A percentile compares a stretch with the other conserved stretches of the same genome.
Conservation (phyloP, 805 yeast species). For the Kodamaea kaohsiungensis region DNA sequence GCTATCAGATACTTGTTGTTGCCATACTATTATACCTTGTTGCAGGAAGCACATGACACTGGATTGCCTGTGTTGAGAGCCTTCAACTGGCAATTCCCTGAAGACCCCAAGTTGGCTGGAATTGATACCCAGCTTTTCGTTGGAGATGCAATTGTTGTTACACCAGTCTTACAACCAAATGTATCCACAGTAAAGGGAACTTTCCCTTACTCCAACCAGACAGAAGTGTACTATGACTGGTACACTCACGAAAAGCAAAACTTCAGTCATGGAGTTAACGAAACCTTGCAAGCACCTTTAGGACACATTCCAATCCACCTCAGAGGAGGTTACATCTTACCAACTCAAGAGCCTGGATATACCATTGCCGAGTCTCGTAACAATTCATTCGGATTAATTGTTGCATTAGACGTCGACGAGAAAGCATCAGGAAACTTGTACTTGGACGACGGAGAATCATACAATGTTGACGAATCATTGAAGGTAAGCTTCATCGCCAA, state of each 20-base stretch:
- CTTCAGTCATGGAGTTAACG: slow-evolving; percentile 20
- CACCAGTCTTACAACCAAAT: slow-evolving; percentile 27
- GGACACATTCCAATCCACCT: slow-evolving; percentile 27
- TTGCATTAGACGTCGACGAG: slow-evolving; percentile 20
- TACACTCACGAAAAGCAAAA: slow-evolving; percentile 19
- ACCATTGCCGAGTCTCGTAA: slow-evolving; percentile 23
- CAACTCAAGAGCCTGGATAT: slow-evolving; percentile 25
- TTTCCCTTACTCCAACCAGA: slow-evolving; percentile 21
- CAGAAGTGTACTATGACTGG: slow-evolving; percentile 28
- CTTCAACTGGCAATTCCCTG: slow-evolving; percentile 24
- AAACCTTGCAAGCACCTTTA: slow-evolving; percentile 24
- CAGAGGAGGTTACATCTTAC: slow-evolving; percentile 24
- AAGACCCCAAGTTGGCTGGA: slow-evolving; percentile 16
- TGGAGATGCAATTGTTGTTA: slow-evolving; percentile 25
- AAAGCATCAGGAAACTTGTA: slow-evolving; percentile 22
- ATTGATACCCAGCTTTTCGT: slow-evolving; percentile 26
- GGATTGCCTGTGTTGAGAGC: slow-evolving; percentile 26
- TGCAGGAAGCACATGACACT: slow-evolving; percentile 22
- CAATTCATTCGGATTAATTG: slow-evolving; percentile 23
- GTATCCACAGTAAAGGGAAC: slow-evolving; percentile 21
- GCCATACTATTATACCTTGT: slow-evolving; percentile 28
- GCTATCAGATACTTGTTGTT: slow-evolving; percentile 37
- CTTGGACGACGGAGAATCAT: slow-evolving; percentile 26
- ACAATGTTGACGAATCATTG: slow-evolving; percentile 16
- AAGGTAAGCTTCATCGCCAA: slow-evolving; percentile 19